A percentile compares a stretch with the other conserved stretches of the same genome.
phyloP scores from a whole-genome alignment of 768 basidiomycete genomes.

The Kwoniella pini region DNA sequence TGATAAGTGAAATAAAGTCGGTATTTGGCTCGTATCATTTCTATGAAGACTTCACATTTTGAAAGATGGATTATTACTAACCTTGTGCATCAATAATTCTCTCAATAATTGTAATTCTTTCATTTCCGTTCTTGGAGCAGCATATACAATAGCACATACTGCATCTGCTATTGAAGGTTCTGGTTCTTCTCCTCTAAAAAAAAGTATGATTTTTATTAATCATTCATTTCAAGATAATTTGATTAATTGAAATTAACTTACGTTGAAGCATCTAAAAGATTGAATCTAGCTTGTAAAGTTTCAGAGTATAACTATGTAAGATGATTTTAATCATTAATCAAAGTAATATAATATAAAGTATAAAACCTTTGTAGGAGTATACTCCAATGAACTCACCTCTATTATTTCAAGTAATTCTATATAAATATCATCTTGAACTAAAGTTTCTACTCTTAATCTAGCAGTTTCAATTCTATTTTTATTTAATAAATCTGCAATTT shows the following conservation, averaged over 20 bases:
- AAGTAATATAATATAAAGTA: not conserved
- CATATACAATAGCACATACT: conserved; percentile 82
- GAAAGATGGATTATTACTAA: too few species aligned
- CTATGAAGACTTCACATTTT: too few species aligned
- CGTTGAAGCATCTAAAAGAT: conserved; percentile 79
- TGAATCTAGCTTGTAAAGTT: conserved; percentile 87
- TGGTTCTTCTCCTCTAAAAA: conserved; percentile 63
- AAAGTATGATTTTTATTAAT: not conserved
- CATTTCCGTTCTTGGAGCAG: conserved; percentile 85
- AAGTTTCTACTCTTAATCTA: conserved; percentile 46
- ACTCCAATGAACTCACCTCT: conserved; percentile 57
- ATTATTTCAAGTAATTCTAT: conserved; percentile 82
- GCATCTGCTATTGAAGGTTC: conserved; percentile 86
- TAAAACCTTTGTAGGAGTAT: not conserved
- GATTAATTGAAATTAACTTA: conserved; percentile 49
- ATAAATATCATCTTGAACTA: conserved; percentile 44
- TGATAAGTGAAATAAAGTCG: not conserved
- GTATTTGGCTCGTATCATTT: too few species aligned
- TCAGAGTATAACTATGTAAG: conserved; percentile 75
- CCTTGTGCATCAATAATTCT: conserved; percentile 91
- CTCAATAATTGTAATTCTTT: conserved; percentile 89
- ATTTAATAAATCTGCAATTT: conserved; percentile 53
- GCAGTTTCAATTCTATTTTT: conserved; percentile 61
- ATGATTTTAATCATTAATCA: too few species aligned
- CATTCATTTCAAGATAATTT: too few species aligned